Base-by-base conservation (phyloP, 2,329 filamentous ascomycete genomes). In the Aspergillus sclerotialis region DNA sequence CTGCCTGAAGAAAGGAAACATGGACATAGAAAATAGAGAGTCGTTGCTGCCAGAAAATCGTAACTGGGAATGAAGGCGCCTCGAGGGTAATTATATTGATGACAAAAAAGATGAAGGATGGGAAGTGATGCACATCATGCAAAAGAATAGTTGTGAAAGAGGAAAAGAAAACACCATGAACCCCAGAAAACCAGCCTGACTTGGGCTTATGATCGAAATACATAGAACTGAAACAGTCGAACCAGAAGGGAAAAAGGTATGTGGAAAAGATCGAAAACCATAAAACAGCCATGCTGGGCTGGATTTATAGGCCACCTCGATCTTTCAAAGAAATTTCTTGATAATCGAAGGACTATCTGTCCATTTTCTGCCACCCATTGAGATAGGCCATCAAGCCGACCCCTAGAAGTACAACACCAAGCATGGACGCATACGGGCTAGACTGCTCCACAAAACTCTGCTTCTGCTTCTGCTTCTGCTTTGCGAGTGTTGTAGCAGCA, bases 351-450 rank as follows among this genome's bases (percentile, higher is more conserved):
- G 40, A 42, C 51, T 56, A 71, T 55, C 63, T 64, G 40, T 73
- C 70, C 35, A 65, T 58, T 50, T 70, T 71, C 51, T 87, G 82
- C 84, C 84, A 90, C 33, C 82, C 82, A 53, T 92, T 92, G 48
- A 92, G 72, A 61, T 88, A 89, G 27, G 83, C 84, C 85, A 92
- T 92, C 44, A 92, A 60, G 10, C 85, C 83, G 66, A 92, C 82
- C 19, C 85, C 85, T 40, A 92, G 67, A 36, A 92, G 61, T 16
- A 92, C 84, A 19, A 92, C 85, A 8, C 85, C 82, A 29, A 92
- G 63, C 75, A 90, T 87, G 2, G 83, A 88, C 26, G 82, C 81
- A 53, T 89, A 90, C 11, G 85, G 85, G 38, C 84, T 69, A 36
- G 75, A 72, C 29, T 80, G 71, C 41, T 69, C 60, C 30, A 75